Evolutionary conservation across 2,329 filamentous ascomycete species (phyloP), one percentile per base, ranked within the genome.

Genomic region (Hortaea werneckii): DNA sequence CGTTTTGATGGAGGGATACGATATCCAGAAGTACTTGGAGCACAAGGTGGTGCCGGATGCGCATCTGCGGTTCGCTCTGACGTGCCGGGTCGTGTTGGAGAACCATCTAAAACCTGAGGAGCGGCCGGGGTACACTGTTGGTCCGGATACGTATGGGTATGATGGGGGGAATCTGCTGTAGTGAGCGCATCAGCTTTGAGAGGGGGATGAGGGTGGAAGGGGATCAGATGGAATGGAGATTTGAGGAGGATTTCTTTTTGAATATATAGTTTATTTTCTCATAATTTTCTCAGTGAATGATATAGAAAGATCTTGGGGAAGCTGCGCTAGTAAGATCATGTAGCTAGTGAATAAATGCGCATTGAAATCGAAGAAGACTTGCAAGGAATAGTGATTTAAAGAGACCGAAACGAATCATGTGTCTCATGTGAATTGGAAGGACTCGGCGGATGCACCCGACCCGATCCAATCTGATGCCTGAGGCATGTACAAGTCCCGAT

Each of bases 11-110:
- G 73, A 80, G 52, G 80, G 79, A 0, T 65, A 64, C 0, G 63
- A 66, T 0, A 75, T 85, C 9, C 82, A 85, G 53, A 67, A 71
- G 52, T 67, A 72, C 13, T 79, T 80, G 45, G 78, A 82, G 70
- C 78, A 81, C 54, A 64, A 66, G 13, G 77, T 81, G 0, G 69
- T 67, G 0, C 72, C 76, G 4, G 49, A 61, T 7, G 75, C 75
- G 0, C 69, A 66, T 42, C 62, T 78, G 37, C 66, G 77, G 2
- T 80, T 78, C 58, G 77, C 77, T 0, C 53, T 81, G 41, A 82
- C 78, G 0, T 73, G 71, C 47, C 68, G 78, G 1, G 71, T 71
- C 34, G 72, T 82, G 13, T 65, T 71, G 12, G 67, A 67, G 0
- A 61, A 67, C 4, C 66, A 63, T 30, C 66, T 78, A 43, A 55